Evolutionary conservation across 164 flowering plant genomes (phyloP), one percentile per base, ranked within the genome.

Genomic region (Chimonanthus praecox): DNA sequence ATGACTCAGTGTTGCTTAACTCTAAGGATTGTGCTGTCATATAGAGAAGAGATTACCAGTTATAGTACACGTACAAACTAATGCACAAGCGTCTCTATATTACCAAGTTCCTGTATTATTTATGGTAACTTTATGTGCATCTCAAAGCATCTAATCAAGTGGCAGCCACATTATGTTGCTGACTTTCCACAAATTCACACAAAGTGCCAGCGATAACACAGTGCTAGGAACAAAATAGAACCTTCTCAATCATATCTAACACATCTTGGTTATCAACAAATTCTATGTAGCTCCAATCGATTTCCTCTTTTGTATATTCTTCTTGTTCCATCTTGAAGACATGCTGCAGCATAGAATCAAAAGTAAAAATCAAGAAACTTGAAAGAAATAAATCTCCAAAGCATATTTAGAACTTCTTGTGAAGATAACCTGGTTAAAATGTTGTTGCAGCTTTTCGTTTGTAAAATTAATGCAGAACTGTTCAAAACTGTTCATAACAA

Each of bases 251-350:
- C 51, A 96, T 94, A 85, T 96, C 98, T 21, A 96, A 78, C 80
- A 96, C 75, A 83, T 96, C 99, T 82, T 94, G 87, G 81, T 96
- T 96, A 73, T 96, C 99, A 81, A 96, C 86, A 78, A 94, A 96
- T 47, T 96, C 99, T 71, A 96, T 94, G 79, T 96, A 96, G 81
- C 99, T 96, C 99, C 99, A 96, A 69, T 92, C 80, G 76, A 96
- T 96, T 85, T 92, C 93, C 82, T 96, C 99, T 79, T 87, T 96
- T n/a, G 92, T 94, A 79, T 96, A 94, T 76, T 96, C 99, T 76
- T 96, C 99, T 86, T 96, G 99, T 85, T 94, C 98, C 97, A 92
- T 92, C 82, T 94, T 96, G 77, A 96, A 96, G 69, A 96, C 99
- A 68, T 94, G 98, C 98, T 94, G 95, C 65, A 46, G 20, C 77